Conservation (phyloP, 331 rosid species). For the Malus hybrid region DNA sequence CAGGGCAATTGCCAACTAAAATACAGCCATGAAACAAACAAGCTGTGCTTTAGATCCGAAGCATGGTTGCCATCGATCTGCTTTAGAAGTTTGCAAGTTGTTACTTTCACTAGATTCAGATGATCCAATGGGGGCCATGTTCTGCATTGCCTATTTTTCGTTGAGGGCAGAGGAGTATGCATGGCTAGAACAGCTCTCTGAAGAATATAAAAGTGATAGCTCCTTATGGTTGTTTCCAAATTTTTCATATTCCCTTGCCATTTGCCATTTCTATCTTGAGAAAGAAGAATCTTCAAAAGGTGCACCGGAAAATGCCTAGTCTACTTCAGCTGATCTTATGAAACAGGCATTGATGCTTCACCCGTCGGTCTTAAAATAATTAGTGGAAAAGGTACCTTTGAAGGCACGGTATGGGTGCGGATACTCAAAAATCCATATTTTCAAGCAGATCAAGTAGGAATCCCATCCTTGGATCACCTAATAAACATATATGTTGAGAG, state of each 20-base stretch:
- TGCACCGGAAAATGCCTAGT: slow-evolving; percentile 30
- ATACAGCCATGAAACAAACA: slow-evolving; percentile 67
- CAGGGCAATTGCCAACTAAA: slow-evolving; percentile 87
- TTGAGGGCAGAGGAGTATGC: slow-evolving; percentile 87
- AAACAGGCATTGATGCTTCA: slow-evolving; percentile 98
- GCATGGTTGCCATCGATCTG: slow-evolving; percentile 97
- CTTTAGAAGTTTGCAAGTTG: slow-evolving; percentile 88
- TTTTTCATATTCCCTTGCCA: slow-evolving; percentile 83
- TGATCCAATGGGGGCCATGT: slow-evolving; percentile 91
- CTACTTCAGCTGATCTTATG: slow-evolving; percentile 74
- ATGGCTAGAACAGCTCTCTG: slow-evolving; percentile 85
- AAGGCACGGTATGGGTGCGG: slow-evolving; percentile 67
- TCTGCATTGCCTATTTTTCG: slow-evolving; percentile 79
- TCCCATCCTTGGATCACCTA: slow-evolving; percentile 78
- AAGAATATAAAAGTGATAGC: slow-evolving; percentile 66
- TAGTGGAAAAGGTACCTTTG: slow-evolving; percentile 80
- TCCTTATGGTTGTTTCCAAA: slow-evolving; percentile 90
- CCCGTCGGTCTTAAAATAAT: slow-evolving; percentile 69
- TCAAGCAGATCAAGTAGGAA: slow-evolving; percentile 56
- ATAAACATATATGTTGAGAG: slow-evolving; percentile 75
- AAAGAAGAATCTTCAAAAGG: slow-evolving; percentile 32
- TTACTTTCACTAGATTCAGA: slow-evolving; percentile 88
- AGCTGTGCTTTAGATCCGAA: too few relatives aligned
- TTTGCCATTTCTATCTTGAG: slow-evolving; percentile 77
- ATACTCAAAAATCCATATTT: slow-evolving; percentile 56